These are phyloP conservation scores for Triticum urartu DNA, from an alignment of 176 grass and related monocot genomes.

Conservation along the genomic window DNA sequence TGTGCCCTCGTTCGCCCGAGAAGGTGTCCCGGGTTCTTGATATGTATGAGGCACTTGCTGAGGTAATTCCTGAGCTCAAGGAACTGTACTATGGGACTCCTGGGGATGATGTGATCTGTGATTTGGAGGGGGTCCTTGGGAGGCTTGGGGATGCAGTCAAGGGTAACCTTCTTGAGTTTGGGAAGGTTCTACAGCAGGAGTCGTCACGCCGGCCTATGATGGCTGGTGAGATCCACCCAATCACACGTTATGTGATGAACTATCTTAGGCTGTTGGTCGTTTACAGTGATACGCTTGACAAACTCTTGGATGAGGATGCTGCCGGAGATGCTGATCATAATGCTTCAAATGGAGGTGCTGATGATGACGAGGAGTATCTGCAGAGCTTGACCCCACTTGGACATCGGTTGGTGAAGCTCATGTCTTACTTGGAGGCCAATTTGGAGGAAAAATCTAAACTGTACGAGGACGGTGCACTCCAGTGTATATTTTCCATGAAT, in stretches of 20 bases:
- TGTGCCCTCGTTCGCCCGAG: constrained; percentile 71
- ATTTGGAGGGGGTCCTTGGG: constrained; percentile 64
- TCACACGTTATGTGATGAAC: constrained; percentile 98
- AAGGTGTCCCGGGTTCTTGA: constrained; percentile 88
- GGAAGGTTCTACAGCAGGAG: constrained; percentile 78
- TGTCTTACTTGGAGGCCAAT: constrained; percentile 93
- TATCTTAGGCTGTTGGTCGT: constrained; percentile 77
- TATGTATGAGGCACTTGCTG: constrained; percentile 89
- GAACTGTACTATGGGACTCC: constrained; percentile 61
- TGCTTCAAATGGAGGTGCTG: constrained; percentile 17
- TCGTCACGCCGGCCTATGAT: constrained; percentile 67
- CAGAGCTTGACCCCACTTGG: constrained; percentile 72
- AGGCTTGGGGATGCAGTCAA: constrained; percentile 83
- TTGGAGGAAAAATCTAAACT: constrained; percentile 87
- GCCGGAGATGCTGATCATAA: constrained; percentile 19
- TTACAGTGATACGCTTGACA: constrained; percentile 70
- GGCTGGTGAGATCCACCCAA: constrained; percentile 87
- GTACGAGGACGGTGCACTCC: constrained; percentile 79
- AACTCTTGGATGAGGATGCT: constrained; percentile 53
- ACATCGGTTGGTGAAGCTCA: constrained; percentile 50
- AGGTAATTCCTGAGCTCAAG: constrained; percentile 76
- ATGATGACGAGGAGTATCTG: constrained; percentile 60
- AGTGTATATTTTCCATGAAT: constrained; percentile 97
- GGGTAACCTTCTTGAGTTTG: constrained; percentile 82
- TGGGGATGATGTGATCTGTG: constrained; percentile 62